Evolutionary conservation across 495 filamentous ascomycete species (phyloP).

Genomic region (Parathielavia appendiculata): DNA sequence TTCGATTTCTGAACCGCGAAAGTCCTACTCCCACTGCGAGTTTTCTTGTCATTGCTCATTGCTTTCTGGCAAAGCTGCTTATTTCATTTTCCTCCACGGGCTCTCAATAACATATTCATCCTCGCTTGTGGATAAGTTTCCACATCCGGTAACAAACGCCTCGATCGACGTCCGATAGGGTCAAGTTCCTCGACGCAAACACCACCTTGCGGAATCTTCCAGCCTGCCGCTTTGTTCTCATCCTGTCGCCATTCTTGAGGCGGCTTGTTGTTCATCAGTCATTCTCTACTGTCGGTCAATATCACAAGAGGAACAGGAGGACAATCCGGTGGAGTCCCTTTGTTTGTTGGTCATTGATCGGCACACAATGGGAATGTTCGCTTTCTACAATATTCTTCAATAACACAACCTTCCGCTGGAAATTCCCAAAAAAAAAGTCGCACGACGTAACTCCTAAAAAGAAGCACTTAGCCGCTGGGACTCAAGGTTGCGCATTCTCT

Average conservation of each 20-base stretch:
- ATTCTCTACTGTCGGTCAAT: neutral
- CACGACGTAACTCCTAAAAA: neutral
- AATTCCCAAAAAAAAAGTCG: neutral
- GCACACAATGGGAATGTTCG: slow-evolving; percentile 16
- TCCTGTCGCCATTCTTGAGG: slow-evolving; percentile 2
- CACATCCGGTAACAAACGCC: neutral
- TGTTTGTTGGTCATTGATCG: slow-evolving; percentile 1
- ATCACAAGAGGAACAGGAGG: slow-evolving; percentile 6
- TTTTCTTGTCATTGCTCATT: too few species aligned
- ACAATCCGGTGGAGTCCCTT: slow-evolving; percentile 3
- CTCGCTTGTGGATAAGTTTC: too few species aligned
- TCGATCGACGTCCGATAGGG: slow-evolving; percentile 1
- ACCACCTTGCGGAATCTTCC: neutral
- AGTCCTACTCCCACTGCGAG: too few species aligned
- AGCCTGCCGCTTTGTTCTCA: slow-evolving; percentile 11
- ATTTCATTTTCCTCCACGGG: neutral
- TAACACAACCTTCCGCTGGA: slow-evolving; percentile 1
- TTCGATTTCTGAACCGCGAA: neutral
- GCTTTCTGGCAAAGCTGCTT: slow-evolving; percentile 3
- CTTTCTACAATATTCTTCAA: slow-evolving; percentile 1
- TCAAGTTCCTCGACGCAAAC: neutral
- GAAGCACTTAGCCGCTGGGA: neutral
- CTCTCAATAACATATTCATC: neutral
- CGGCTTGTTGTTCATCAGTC: neutral
- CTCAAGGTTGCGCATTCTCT: neutral